Evolutionary conservation across 805 yeast species (phyloP).

Genomic region (Kuraishia borneana): DNA sequence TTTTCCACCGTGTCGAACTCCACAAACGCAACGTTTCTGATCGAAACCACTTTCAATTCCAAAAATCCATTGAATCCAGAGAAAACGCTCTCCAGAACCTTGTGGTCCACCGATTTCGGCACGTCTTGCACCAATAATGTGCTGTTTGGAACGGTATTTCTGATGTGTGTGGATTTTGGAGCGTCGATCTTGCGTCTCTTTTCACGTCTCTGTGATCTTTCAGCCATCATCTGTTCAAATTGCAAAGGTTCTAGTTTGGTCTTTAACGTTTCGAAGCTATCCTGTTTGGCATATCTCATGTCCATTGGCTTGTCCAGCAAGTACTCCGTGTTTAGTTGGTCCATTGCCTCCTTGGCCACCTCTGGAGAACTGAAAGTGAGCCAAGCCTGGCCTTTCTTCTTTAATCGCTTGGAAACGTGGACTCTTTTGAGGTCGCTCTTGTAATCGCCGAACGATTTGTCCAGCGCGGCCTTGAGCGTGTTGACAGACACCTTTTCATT

Average conservation of each 20-base stretch:
- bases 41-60: constrained; percentile 54
- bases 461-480: constrained; percentile 33
- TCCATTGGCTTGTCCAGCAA: constrained; percentile 38
- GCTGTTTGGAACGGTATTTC: constrained; percentile 47
- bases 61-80: constrained; percentile 45
- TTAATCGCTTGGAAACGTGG: constrained; percentile 48
- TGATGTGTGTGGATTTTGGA: constrained; percentile 4
- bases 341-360: constrained; percentile 34
- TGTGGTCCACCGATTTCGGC: constrained; percentile 29
- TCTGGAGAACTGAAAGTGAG: constrained; percentile 37
- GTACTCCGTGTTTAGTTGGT: constrained; percentile 25
- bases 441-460: constrained; percentile 27
- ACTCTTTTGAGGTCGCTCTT: constrained; percentile 32
- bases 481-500: constrained; percentile 56
- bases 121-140: constrained; percentile 57
- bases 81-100: constrained; percentile 34
- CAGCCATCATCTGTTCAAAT: constrained; percentile 3
- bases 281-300: constrained; percentile 28
- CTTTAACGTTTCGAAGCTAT: constrained; percentile 27
- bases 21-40: constrained; percentile 66
- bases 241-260: constrained; percentile 6
- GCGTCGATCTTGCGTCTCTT: constrained; percentile 2
- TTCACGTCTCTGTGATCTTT: constrained; percentile 2
- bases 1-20: constrained; percentile 53
- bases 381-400: constrained; percentile 77